Base-by-base conservation (phyloP, 495 filamentous ascomycete species). In the Jackrogersella multiformis region DNA sequence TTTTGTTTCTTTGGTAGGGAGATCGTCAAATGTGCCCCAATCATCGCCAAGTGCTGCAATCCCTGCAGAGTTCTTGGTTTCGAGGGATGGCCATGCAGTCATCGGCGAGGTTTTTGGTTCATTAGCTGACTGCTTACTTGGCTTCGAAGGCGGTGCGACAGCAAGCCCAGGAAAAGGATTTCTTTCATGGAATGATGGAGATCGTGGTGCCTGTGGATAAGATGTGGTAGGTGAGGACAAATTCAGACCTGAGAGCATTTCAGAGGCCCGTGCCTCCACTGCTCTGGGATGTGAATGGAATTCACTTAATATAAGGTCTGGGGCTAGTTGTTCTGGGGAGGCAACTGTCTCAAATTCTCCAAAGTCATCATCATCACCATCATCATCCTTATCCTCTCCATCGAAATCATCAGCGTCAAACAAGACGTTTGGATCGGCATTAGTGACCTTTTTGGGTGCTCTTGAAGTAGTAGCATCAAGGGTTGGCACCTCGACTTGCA, bases 1-100 rank as follows among this genome's bases (percentile, higher is more conserved):
- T 21, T 69, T 56, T 30, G 56, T 62, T 30, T 73, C 46, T 28
- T 73, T 52, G n/a, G 64, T 69, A 36, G 80, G 76, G 9, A 79
- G 70, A 53, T 82, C 80, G 56, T 85, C 78, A 71, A 89, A 89
- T 44, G 87, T 83, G 3, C 80, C 85, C 85, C 87, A 89, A 24
- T 86, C 82, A 41, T 87, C 84, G 26, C 82, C 81, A 36, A 76
- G 68, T 2, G 75, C 73, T 4, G 79, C 58, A 20, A 64, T 61
- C 16, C 61, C 69, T 7, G 48, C 55, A 57, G 67, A 35, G 3
- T 71, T 44, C 24, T 72, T 67, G 3, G 36, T 16, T 23, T 49
- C 61, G 36, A 69, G 36, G 13, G 69, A 66, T 32, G 83, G 80
- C 82, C 82, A 85, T 12, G 78, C 81, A 6, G 81, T 84, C 1